A percentile compares a stretch with the other conserved stretches of the same genome.
phyloP scores from a whole-genome alignment of 2,329 filamentous ascomycete genomes.

The Fusarium tuaranense region DNA sequence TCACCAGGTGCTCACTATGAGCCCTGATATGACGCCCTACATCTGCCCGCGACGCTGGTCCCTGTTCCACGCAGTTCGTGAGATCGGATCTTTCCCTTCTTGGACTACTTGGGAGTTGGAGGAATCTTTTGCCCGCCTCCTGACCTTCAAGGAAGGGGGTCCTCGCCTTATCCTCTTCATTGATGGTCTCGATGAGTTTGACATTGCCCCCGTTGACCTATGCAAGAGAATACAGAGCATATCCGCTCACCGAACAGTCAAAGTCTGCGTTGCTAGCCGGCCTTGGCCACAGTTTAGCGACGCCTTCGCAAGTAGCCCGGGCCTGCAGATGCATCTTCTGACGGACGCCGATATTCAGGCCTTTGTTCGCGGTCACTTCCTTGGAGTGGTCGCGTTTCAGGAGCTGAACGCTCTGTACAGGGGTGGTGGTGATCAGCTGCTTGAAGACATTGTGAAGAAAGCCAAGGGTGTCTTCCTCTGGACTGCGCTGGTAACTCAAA shows the following conservation, averaged over 20 bases:
- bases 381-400: not conserved
- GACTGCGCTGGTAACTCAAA: not conserved
- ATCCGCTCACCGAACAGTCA: not conserved
- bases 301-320: conserved; percentile 5
- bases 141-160: not conserved
- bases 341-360: not conserved
- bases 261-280: conserved; percentile 13
- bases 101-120: conserved; percentile 5
- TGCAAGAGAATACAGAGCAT: not conserved
- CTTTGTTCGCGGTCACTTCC: not conserved
- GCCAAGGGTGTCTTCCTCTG: not conserved
- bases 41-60: not conserved
- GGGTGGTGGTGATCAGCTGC: not conserved
- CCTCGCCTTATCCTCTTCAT: conserved; percentile 3
- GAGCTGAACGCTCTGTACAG: not conserved
- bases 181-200: conserved; percentile 15
- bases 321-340: conserved; percentile 5
- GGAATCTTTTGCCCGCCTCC: not conserved
- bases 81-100: not conserved
- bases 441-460: not conserved
- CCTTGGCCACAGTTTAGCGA: conserved; percentile 13
- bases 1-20: not conserved
- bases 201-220: not conserved
- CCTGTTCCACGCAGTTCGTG: not conserved
- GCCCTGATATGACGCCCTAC: not conserved